Percentiles rank a stretch among this genome's conserved stretches.
phyloP scores from a whole-genome alignment of 2,329 filamentous ascomycete genomes.

The Aureobasidium sp. region DNA sequence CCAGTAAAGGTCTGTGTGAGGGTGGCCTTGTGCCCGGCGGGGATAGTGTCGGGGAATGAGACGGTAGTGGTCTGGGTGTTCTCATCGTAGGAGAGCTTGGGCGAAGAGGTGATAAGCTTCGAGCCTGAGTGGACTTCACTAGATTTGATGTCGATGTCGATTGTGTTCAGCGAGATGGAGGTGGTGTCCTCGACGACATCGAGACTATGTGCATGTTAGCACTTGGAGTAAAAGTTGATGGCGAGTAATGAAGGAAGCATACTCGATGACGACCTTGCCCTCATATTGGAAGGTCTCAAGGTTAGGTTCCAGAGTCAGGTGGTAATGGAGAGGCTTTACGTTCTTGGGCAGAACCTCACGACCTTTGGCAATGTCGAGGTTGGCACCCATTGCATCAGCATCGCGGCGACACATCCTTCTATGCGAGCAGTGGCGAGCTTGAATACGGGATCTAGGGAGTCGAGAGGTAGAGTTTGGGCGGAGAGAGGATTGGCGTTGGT shows the following conservation, averaged over 20 bases:
- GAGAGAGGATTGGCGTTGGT: constrained; percentile 1
- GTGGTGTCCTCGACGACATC: constrained; percentile 78
- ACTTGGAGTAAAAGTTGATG: background rate
- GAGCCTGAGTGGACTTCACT: constrained; percentile 61
- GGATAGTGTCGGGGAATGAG: constrained; percentile 65
- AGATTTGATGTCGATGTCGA: constrained; percentile 76
- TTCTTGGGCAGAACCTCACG: constrained; percentile 87
- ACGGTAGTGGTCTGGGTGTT: constrained; percentile 76
- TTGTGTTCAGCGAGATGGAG: constrained; percentile 79
- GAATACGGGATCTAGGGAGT: background rate
- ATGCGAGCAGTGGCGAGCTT: constrained; percentile 62
- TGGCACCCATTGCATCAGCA: constrained; percentile 44
- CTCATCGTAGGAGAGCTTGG: constrained; percentile 66
- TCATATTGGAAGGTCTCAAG: constrained; percentile 82
- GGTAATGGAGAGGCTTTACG: constrained; percentile 86
- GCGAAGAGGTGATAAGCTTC: constrained; percentile 52
- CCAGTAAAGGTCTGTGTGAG: constrained; percentile 73
- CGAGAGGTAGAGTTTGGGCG: constrained; percentile 4
- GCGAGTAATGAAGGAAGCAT: constrained; percentile 25
- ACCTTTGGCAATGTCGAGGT: constrained; percentile 54
- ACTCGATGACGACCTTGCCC: constrained; percentile 77
- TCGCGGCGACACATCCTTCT: constrained; percentile 67
- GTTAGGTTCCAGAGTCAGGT: constrained; percentile 85
- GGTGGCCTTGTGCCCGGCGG: constrained; percentile 69
- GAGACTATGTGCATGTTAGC: constrained; percentile 42